Evolutionary conservation across 2,329 filamentous ascomycete species (phyloP).

Genomic region (Aspergillus nomiae): DNA sequence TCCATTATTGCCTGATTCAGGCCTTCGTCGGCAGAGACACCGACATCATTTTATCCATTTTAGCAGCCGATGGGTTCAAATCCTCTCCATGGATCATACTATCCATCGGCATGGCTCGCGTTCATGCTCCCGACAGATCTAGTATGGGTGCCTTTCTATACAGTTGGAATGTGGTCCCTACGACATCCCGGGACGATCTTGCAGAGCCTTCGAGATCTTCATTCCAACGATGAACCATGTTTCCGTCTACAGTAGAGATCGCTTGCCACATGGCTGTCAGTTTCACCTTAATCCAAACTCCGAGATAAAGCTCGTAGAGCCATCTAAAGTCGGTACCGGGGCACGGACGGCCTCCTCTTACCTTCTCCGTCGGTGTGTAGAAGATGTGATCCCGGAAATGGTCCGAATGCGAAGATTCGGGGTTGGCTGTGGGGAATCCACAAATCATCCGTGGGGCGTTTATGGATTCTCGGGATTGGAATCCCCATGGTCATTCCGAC

Average conservation of each 20-base stretch:
- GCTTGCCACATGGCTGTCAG: conserved; percentile 5
- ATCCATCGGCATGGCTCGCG: not conserved
- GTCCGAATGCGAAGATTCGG: conserved; percentile 4
- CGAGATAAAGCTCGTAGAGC: not conserved
- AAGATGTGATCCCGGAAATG: not conserved
- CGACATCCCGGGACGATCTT: not conserved
- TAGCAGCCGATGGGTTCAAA: not conserved
- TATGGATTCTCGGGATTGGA: not conserved
- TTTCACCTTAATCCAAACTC: not conserved
- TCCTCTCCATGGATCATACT: not conserved
- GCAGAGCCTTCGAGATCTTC: not conserved
- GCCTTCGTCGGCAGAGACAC: not conserved
- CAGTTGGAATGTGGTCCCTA: not conserved
- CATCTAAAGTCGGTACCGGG: not conserved
- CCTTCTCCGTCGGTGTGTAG: not conserved
- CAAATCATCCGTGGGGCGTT: not conserved
- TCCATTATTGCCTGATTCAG: not conserved
- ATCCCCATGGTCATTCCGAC: not conserved
- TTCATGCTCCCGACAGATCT: not conserved
- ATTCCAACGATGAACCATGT: not conserved
- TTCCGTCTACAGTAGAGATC: not conserved
- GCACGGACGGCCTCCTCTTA: not conserved
- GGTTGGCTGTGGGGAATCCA: conserved; percentile 5
- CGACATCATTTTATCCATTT: not conserved
- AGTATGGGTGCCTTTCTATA: not conserved